Percentiles rank a stretch among this genome's conserved stretches.
phyloP scores from a whole-genome alignment of 805 yeast species.

The Candida sanyiensis region DNA sequence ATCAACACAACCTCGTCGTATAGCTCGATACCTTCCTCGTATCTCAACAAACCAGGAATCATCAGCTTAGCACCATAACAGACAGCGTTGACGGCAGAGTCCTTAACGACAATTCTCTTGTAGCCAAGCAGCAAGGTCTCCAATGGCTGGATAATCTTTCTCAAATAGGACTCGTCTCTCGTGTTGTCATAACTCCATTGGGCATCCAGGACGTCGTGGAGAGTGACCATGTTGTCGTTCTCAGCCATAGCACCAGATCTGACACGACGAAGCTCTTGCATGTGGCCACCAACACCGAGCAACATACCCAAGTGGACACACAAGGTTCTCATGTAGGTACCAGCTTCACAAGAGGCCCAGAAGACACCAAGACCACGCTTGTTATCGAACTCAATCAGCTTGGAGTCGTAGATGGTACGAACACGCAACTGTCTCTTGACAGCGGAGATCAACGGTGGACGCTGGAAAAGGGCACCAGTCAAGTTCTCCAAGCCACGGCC shows the following conservation, averaged over 20 bases:
- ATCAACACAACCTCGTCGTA: slow-evolving; percentile 97
- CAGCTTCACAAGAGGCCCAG: slow-evolving; percentile 99
- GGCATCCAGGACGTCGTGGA: slow-evolving; percentile 97
- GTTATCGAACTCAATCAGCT: slow-evolving; percentile 92
- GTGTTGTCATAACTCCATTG: slow-evolving; percentile 97
- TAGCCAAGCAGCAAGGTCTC: slow-evolving; percentile 91
- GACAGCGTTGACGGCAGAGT: slow-evolving; percentile 95
- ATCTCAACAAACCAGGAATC: slow-evolving; percentile 97
- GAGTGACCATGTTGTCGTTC: slow-evolving; percentile 84
- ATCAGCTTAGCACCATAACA: slow-evolving; percentile 98
- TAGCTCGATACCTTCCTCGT: slow-evolving; percentile 95
- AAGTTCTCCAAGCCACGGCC: slow-evolving; percentile 85
- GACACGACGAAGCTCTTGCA: slow-evolving; percentile 99
- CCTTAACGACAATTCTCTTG: slow-evolving; percentile 92
- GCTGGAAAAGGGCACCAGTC: slow-evolving; percentile 98
- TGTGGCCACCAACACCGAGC: slow-evolving; percentile 98
- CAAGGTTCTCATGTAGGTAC: slow-evolving; percentile 98
- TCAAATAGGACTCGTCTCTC: slow-evolving; percentile 90
- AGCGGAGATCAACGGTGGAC: slow-evolving; percentile 98
- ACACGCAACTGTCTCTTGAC: slow-evolving; percentile 98
- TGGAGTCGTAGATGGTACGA: slow-evolving; percentile 94
- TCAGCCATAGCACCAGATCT: slow-evolving; percentile 95
- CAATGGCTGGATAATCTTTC: slow-evolving; percentile 90
- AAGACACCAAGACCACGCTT: slow-evolving; percentile 95
- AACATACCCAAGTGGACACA: slow-evolving; percentile 99